These are phyloP conservation scores for Aspergillus tanneri DNA, from an alignment of 2,329 filamentous ascomycete species.

Conservation along the genomic window DNA sequence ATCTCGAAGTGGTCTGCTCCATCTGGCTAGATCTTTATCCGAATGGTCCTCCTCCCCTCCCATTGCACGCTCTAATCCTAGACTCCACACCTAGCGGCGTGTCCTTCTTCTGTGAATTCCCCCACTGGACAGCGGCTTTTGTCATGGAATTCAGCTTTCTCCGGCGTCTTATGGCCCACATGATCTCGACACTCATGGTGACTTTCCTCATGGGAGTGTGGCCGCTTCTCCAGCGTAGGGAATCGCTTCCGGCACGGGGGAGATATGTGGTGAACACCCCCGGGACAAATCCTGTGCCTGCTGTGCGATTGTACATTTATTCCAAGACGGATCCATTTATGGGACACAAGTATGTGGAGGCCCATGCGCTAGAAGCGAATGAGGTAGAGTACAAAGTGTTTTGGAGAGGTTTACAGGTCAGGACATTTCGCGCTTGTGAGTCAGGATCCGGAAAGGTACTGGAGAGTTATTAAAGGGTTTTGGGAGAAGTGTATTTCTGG, in stretches of 20 bases:
- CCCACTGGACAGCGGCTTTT: conserved; percentile 1
- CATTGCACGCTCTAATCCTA: conserved; percentile 3
- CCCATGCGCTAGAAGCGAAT: conserved; percentile 1
- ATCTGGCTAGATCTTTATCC: conserved; percentile 2
- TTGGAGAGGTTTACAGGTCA: conserved; percentile 4
- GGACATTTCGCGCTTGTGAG: conserved; percentile 9
- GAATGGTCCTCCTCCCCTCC: background rate
- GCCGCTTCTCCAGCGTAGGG: background rate
- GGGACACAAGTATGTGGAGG: conserved; percentile 1
- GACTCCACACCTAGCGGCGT: conserved; percentile 1
- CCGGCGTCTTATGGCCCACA: background rate
- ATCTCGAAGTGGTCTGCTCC: conserved; percentile 1
- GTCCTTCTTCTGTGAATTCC: conserved; percentile 1
- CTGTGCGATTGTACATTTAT: conserved; percentile 5
- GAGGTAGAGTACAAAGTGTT: background rate
- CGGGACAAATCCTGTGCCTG: background rate
- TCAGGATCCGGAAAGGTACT: conserved; percentile 5
- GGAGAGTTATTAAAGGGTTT: conserved; percentile 1
- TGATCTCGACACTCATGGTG: background rate
- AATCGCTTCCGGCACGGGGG: background rate
- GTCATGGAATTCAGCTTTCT: conserved; percentile 4
- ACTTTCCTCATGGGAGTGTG: background rate
- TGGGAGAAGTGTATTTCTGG: no score
- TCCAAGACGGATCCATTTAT: conserved; percentile 6
- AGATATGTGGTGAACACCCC: conserved; percentile 1